These are phyloP conservation scores for Globisporangium solare DNA, from an alignment of 352 stramenopile genomes.

Conservation along the genomic window DNA sequence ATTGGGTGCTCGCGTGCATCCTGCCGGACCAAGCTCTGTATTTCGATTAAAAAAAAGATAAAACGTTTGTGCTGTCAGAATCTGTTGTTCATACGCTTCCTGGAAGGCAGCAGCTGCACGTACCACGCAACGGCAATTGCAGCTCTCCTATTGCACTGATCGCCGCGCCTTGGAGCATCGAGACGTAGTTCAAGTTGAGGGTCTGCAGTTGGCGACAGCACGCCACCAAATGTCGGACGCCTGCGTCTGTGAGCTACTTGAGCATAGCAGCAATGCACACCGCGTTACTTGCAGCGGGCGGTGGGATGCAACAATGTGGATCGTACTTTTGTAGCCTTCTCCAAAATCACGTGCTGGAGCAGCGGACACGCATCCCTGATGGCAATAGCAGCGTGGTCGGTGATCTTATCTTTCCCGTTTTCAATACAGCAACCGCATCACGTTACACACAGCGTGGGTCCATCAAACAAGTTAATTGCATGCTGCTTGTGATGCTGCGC, in stretches of 20 bases:
- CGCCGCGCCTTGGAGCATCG: constrained; percentile 39
- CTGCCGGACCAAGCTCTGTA: constrained; percentile 59
- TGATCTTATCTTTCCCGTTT: constrained; percentile 12
- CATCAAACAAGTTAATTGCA: neutral
- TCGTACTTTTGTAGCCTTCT: constrained; percentile 11
- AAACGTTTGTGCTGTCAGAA: too few species aligned
- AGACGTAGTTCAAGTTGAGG: constrained; percentile 55
- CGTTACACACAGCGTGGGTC: neutral
- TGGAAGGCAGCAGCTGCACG: neutral
- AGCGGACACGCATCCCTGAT: constrained; percentile 13
- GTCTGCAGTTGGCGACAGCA: constrained; percentile 42
- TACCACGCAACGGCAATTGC: constrained; percentile 48
- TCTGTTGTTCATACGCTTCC: too few species aligned
- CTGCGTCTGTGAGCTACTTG: constrained; percentile 51
- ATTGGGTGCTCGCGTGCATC: constrained; percentile 68
- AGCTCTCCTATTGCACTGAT: constrained; percentile 54
- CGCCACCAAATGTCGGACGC: constrained; percentile 47
- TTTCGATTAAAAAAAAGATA: too few species aligned
- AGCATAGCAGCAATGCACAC: neutral
- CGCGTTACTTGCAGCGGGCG: too few species aligned
- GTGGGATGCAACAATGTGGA: too few species aligned
- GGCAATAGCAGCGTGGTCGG: constrained; percentile 11
- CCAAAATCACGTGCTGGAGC: constrained; percentile 9
- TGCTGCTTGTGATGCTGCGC: neutral
- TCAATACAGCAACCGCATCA: neutral